Evolutionary conservation across 306 rosid species (phyloP).

Genomic region (Citrullus mucosospermus): DNA sequence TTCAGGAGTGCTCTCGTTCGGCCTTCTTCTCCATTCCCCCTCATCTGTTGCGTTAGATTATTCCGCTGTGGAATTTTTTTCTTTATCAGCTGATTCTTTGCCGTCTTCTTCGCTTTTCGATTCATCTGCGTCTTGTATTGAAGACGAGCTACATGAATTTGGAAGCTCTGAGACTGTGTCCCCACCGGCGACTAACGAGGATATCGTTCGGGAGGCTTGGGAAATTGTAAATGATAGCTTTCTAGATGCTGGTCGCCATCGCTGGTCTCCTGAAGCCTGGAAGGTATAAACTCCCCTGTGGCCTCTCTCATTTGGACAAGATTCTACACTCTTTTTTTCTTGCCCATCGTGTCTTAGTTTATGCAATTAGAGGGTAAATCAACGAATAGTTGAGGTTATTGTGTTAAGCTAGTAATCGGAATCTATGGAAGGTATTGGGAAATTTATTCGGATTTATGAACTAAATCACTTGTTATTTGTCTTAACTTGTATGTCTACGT

Average conservation of each 20-base stretch:
- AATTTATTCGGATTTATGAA: background rate
- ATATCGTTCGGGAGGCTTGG: conserved; percentile 88
- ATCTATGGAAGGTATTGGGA: background rate
- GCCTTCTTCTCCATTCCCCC: conserved; percentile 24
- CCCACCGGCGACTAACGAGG: conserved; percentile 39
- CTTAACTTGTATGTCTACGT: background rate
- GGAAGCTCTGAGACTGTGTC: conserved; percentile 15
- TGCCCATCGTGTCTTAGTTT: background rate
- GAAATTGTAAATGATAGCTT: conserved; percentile 76
- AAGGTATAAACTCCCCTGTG: conserved; percentile 24
- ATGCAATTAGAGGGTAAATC: background rate
- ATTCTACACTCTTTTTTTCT: background rate
- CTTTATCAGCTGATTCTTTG: background rate
- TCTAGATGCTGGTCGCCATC: conserved; percentile 45
- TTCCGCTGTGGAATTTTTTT: background rate
- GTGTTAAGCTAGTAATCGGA: background rate
- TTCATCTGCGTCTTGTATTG: conserved; percentile 30
- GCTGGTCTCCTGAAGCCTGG: conserved; percentile 71
- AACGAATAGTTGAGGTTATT: background rate
- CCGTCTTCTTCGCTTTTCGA: conserved; percentile 13
- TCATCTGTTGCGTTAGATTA: conserved; percentile 23
- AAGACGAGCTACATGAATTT: conserved; percentile 18
- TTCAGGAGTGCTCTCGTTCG: conserved; percentile 37
- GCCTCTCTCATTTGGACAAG: background rate
- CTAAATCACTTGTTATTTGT: background rate